A percentile compares a stretch with the other conserved stretches of the same genome.
Conservation (phyloP, 495 filamentous ascomycete genomes). For the Tuber borchii region DNA sequence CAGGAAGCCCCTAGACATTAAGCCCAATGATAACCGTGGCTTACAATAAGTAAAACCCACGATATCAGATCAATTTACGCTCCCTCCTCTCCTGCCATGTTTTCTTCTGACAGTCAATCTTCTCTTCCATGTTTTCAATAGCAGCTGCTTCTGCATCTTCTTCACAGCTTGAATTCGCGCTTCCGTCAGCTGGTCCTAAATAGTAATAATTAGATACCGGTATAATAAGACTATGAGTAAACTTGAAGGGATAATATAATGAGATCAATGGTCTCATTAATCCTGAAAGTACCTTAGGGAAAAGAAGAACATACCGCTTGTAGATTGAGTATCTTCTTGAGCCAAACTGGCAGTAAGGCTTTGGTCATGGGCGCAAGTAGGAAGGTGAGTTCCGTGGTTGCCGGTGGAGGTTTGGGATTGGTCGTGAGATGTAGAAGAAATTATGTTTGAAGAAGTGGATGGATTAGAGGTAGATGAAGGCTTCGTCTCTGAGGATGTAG, state of each 20-base stretch:
- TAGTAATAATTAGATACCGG: not conserved
- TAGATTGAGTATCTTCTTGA: not conserved
- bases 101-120: not conserved
- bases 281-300: fast-evolving
- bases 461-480: not conserved
- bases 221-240: not conserved
- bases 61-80: not conserved
- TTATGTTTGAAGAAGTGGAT: not conserved
- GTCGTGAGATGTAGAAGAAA: fast-evolving
- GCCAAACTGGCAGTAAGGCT: not conserved
- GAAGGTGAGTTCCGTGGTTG: not conserved
- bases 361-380: not conserved
- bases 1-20: not conserved
- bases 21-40: not conserved
- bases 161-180: not conserved
- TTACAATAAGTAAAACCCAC: not conserved
- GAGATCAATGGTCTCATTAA: no score
- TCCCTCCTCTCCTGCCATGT: not conserved
- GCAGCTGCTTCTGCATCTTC: no score
- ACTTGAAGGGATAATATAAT: not conserved
- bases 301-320: not conserved
- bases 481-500: not conserved
- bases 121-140: not conserved
- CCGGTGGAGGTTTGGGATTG: not conserved
- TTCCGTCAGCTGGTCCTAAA: not conserved